Evolutionary conservation across 1,139 yeast species (phyloP).

Genomic region (Hansenula lynferdii): DNA sequence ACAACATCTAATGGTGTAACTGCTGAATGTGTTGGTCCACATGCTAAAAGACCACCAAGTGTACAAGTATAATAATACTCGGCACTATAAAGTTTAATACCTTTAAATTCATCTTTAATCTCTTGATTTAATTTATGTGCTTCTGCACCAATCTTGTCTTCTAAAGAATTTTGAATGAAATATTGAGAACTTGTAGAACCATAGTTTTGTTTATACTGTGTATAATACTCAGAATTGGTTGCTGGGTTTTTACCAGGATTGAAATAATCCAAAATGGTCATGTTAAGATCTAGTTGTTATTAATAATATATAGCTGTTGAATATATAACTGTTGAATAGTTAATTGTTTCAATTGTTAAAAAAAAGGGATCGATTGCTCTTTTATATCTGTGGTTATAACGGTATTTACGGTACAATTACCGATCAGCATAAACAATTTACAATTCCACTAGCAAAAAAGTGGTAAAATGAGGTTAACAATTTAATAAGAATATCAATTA

Average conservation of each 20-base stretch:
- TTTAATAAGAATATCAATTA: too few relatives aligned
- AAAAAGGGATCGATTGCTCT: too few relatives aligned
- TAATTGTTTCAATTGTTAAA: too few relatives aligned
- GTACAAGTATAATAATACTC: conserved; percentile 84
- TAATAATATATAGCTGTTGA: too few relatives aligned
- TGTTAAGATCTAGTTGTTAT: too few relatives aligned
- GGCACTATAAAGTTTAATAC: conserved; percentile 42
- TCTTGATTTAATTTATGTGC: background rate
- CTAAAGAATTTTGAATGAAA: background rate
- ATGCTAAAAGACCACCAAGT: conserved; percentile 80
- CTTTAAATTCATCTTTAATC: conserved; percentile 6
- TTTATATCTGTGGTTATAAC: too few relatives aligned
- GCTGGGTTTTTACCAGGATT: conserved; percentile 1
- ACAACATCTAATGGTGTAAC: conserved; percentile 92
- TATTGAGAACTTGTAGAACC: background rate
- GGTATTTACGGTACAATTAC: too few relatives aligned
- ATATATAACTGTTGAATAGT: too few relatives aligned
- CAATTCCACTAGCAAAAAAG: too few relatives aligned
- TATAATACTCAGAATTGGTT: background rate
- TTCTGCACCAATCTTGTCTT: conserved; percentile 1
- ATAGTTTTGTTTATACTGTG: background rate
- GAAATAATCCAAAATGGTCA: conserved; percentile 1
- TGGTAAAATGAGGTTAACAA: too few relatives aligned
- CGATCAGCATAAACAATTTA: too few relatives aligned
- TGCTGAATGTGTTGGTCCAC: conserved; percentile 94